A percentile compares a stretch with the other conserved stretches of the same genome.
phyloP scores from a whole-genome alignment of 495 filamentous ascomycete genomes.

The Zalerion maritima region DNA sequence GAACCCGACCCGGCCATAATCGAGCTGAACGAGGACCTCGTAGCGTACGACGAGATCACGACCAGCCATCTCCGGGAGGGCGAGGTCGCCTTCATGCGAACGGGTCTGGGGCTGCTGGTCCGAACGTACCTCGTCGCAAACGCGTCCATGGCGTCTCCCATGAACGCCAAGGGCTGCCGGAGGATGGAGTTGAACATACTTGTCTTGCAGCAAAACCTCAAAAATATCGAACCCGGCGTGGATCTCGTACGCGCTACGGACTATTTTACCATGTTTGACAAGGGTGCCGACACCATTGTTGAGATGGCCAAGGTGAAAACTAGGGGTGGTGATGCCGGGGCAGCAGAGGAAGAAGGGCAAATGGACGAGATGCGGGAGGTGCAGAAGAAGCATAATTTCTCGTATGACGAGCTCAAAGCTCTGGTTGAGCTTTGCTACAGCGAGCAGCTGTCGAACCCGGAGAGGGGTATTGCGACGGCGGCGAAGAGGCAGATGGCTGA shows the following conservation, averaged over 20 bases:
- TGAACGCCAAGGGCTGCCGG: conserved; percentile 63
- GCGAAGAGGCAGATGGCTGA: conserved; percentile 66
- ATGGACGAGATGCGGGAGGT: conserved; percentile 21
- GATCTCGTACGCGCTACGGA: conserved; percentile 53
- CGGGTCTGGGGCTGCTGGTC: conserved; percentile 55
- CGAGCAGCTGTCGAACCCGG: conserved; percentile 55
- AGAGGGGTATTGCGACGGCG: conserved; percentile 56
- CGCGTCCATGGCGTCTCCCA: conserved; percentile 44
- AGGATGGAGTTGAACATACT: conserved; percentile 83
- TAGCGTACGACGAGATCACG: conserved; percentile 70
- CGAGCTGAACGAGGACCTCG: conserved; percentile 61
- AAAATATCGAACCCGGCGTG: conserved; percentile 68
- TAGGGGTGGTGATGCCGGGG: conserved; percentile 20
- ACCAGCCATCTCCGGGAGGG: conserved; percentile 49
- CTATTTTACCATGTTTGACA: conserved; percentile 68
- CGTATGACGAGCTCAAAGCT: conserved; percentile 69
- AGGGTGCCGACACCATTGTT: conserved; percentile 57
- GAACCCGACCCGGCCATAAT: conserved; percentile 70
- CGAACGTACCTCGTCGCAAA: conserved; percentile 56
- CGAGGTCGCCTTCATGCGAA: conserved; percentile 56
- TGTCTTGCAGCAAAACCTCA: conserved; percentile 88
- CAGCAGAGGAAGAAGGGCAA: conserved; percentile 26
- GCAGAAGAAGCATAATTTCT: conserved; percentile 39
- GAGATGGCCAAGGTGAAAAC: conserved; percentile 47
- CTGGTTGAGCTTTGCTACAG: conserved; percentile 78